A percentile compares a stretch with the other conserved stretches of the same genome.
Conservation (phyloP, 306 rosid genomes). For the Fragaria iinumae region DNA sequence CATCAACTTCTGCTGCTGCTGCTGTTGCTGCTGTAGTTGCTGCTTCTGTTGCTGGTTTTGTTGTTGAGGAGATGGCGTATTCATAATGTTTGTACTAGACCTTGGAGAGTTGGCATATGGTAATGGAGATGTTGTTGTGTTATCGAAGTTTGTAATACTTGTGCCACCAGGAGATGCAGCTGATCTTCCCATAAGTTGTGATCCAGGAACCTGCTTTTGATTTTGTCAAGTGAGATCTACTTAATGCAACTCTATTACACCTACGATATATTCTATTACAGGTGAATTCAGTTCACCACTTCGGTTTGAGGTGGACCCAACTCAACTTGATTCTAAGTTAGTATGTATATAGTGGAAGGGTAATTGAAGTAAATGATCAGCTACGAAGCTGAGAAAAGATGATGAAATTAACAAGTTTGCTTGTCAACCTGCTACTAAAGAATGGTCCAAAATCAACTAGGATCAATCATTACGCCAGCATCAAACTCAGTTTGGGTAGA, state of each 20-base stretch:
- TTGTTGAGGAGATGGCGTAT: constrained; percentile 94
- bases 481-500: constrained; percentile 2
- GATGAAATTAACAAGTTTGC: neutral
- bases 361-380: neutral
- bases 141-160: constrained; percentile 68
- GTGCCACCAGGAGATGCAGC: constrained; percentile 87
- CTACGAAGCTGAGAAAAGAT: neutral
- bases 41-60: constrained; percentile 67
- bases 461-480: neutral
- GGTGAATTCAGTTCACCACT: neutral
- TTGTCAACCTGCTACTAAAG: neutral
- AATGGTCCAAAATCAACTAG: neutral
- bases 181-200: constrained; percentile 90
- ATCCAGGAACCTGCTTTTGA: constrained; percentile 61
- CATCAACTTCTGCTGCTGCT: constrained; percentile 65
- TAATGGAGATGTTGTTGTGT: constrained; percentile 71
- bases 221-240: constrained; percentile 12
- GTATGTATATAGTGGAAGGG: neutral
- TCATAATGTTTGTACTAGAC: constrained; percentile 76
- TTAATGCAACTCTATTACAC: neutral
- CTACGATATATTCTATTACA: neutral
- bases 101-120: constrained; percentile 97
- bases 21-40: constrained; percentile 35
- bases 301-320: neutral
- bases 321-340: neutral